Percentiles rank a stretch among this genome's conserved stretches.
These are phyloP conservation scores for Fusarium circinatum DNA, from an alignment of 2,329 filamentous ascomycete genomes.

Conservation along the genomic window DNA sequence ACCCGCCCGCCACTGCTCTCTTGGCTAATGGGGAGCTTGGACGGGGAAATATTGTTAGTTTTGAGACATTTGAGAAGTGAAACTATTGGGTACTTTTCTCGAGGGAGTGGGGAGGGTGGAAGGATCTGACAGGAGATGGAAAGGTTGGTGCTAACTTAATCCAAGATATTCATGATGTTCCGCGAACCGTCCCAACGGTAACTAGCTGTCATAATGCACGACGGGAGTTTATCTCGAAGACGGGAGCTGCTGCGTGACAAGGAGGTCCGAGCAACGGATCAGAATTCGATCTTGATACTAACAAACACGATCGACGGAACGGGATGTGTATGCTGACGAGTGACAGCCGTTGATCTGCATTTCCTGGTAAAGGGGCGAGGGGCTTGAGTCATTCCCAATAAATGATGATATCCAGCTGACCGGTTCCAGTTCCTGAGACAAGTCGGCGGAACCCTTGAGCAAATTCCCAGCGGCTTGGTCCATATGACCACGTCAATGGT, in stretches of 20 bases:
- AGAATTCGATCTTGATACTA: slow-evolving; percentile 2
- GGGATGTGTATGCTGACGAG: slow-evolving; percentile 5
- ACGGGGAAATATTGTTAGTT: slow-evolving; percentile 27
- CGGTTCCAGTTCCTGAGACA: slow-evolving; percentile 36
- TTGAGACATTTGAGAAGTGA: slow-evolving; percentile 5
- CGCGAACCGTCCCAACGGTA: slow-evolving; percentile 41
- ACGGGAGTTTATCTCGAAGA: slow-evolving; percentile 14
- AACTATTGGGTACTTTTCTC: slow-evolving; percentile 12
- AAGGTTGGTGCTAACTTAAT: slow-evolving; percentile 26
- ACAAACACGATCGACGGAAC: slow-evolving; percentile 12
- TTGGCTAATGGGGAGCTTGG: slow-evolving; percentile 38
- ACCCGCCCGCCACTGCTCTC: slow-evolving; percentile 23
- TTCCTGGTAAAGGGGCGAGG: slow-evolving; percentile 1
- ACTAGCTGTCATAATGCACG: slow-evolving; percentile 34
- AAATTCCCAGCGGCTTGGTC: slow-evolving; percentile 37
- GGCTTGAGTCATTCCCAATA: slow-evolving; percentile 28
- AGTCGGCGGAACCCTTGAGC: not conserved
- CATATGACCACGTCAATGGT: slow-evolving; percentile 31
- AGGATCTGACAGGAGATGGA: slow-evolving; percentile 14
- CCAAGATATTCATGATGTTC: slow-evolving; percentile 25
- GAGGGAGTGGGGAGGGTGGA: slow-evolving; percentile 1
- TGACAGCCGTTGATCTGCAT: slow-evolving; percentile 32
- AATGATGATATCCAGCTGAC: slow-evolving; percentile 28
- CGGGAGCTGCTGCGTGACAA: not conserved
- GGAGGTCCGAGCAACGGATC: slow-evolving; percentile 6